These are phyloP conservation scores for Leptographium procerum DNA, from an alignment of 2,329 filamentous ascomycete genomes.

Conservation along the genomic window DNA sequence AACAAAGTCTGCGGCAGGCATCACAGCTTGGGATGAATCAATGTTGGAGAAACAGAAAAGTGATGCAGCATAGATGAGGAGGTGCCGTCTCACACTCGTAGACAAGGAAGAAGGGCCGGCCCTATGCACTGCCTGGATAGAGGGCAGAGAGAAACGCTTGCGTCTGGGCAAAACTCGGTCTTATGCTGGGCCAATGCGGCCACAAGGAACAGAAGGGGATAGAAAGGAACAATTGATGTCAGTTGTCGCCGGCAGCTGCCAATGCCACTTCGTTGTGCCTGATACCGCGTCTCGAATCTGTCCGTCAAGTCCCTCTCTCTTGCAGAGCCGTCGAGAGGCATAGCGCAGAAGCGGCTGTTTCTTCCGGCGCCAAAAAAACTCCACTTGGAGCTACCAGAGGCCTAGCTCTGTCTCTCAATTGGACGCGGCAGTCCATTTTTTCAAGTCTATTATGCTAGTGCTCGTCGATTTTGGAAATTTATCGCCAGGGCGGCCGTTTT, in stretches of 20 bases:
- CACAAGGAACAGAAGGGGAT: too few relatives aligned
- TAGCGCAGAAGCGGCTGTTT: not conserved
- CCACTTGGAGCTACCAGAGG: not conserved
- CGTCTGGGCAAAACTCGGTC: too few relatives aligned
- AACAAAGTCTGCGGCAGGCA: not conserved
- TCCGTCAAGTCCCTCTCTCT: not conserved
- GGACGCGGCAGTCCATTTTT: not conserved
- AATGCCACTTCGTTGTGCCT: not conserved
- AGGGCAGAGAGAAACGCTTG: too few relatives aligned
- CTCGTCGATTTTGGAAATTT: not conserved
- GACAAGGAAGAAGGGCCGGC: too few relatives aligned
- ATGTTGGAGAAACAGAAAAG: not conserved
- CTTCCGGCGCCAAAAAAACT: not conserved
- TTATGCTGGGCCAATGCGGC: too few relatives aligned
- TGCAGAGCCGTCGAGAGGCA: not conserved
- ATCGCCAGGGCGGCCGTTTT: not conserved
- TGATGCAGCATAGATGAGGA: too few relatives aligned
- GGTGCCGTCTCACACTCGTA: too few relatives aligned
- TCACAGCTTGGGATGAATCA: not conserved
- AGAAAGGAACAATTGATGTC: too few relatives aligned
- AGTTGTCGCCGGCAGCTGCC: too few relatives aligned
- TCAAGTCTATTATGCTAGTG: not conserved
- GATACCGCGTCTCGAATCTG: not conserved
- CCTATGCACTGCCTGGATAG: too few relatives aligned
- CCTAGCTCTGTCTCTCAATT: not conserved